Conservation (phyloP, 345 rosid species). For the Zanthoxylum bungeanum region DNA sequence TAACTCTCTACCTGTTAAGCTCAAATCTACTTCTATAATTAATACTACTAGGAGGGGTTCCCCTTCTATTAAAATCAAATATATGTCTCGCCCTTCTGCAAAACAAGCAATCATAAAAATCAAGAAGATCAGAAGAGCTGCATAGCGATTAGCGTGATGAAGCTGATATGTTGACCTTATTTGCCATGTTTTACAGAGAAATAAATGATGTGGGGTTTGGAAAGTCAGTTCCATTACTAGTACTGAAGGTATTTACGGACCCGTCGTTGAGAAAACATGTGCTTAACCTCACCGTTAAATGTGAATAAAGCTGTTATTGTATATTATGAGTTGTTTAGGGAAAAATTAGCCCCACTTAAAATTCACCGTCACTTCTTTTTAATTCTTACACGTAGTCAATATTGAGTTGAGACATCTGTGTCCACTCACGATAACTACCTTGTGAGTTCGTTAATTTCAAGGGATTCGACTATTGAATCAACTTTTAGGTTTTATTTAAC, state of each 20-base stretch:
- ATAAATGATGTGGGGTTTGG: neutral
- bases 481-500: too few relatives aligned
- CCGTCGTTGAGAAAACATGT: neutral
- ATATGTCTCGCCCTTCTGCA: slow-evolving; percentile 42
- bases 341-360: neutral
- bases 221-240: neutral
- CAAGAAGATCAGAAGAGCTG: slow-evolving; percentile 24
- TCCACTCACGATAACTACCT: neutral
- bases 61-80: slow-evolving; percentile 66
- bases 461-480: too few relatives aligned
- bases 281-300: slow-evolving; percentile 8
- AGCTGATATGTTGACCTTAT: neutral
- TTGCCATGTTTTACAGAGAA: slow-evolving; percentile 17
- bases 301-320: slow-evolving; percentile 30
- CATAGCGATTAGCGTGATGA: neutral
- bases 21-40: slow-evolving; percentile 5
- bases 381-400: too few relatives aligned
- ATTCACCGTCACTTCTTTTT: neutral
- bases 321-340: neutral
- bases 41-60: slow-evolving; percentile 35
- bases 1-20: slow-evolving; percentile 35
- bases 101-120: slow-evolving; percentile 20
- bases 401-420: too few relatives aligned
- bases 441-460: too few relatives aligned
- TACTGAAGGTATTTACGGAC: neutral